These are phyloP conservation scores for Saccharomyces kudriavzevii DNA, from an alignment of 805 yeast species.

Conservation along the genomic window DNA sequence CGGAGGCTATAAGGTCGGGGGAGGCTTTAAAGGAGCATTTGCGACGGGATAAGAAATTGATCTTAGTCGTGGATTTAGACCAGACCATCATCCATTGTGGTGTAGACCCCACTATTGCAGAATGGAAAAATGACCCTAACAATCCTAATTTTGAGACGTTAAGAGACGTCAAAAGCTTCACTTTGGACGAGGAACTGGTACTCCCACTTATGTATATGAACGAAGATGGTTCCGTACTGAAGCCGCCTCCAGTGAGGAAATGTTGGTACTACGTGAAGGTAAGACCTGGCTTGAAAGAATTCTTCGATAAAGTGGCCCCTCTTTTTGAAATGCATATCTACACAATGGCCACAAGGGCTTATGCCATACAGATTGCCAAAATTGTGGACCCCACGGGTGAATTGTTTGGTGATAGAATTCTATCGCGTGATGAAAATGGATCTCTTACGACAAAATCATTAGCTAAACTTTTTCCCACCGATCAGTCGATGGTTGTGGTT, in stretches of 20 bases:
- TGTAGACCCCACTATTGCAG: conserved; percentile 94
- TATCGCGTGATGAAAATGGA: conserved; percentile 92
- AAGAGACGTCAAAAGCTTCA: conserved; percentile 70
- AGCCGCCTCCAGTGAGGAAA: conserved; percentile 41
- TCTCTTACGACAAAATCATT: conserved; percentile 82
- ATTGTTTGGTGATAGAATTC: conserved; percentile 83
- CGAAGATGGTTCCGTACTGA: conserved; percentile 30
- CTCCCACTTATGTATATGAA: conserved; percentile 53
- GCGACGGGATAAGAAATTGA: conserved; percentile 55
- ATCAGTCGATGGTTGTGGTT: conserved; percentile 90
- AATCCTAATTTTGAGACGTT: conserved; percentile 83
- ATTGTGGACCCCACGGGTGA: conserved; percentile 85
- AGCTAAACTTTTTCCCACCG: conserved; percentile 85
- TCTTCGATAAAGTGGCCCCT: conserved; percentile 54
- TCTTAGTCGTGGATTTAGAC: conserved; percentile 90
- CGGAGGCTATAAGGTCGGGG: conserved; percentile 83
- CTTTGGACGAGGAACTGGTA: conserved; percentile 65
- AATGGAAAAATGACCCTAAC: conserved; percentile 82
- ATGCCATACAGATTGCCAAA: conserved; percentile 81
- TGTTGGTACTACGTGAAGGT: conserved; percentile 91
- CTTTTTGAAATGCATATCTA: conserved; percentile 87
- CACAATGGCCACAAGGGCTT: conserved; percentile 95
- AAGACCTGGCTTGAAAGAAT: conserved; percentile 77
- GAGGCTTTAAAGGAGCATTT: conserved; percentile 54
- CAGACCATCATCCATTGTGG: conserved; percentile 97